A percentile compares a stretch with the other conserved stretches of the same genome.
Evolutionary conservation across 257 asterid species (phyloP).

Genomic region (Ocimum tenuiflorum): DNA sequence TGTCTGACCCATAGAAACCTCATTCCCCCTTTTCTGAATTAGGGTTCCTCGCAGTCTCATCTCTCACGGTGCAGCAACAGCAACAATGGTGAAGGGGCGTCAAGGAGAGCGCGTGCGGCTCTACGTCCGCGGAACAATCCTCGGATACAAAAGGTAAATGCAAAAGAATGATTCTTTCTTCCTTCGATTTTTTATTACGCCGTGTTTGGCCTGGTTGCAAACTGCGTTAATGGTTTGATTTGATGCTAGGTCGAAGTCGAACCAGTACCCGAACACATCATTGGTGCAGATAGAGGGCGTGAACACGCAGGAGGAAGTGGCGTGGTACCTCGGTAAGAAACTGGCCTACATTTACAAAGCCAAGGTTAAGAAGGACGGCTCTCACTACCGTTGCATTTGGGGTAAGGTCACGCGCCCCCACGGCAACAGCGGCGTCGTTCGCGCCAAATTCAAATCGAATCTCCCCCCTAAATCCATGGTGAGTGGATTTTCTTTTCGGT

Average conservation of each 20-base stretch:
- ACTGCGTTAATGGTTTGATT: slow-evolving; percentile 2
- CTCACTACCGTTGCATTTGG: slow-evolving; percentile 96
- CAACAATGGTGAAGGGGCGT: slow-evolving; percentile 32
- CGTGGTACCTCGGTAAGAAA: slow-evolving; percentile 63
- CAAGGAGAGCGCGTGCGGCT: slow-evolving; percentile 34
- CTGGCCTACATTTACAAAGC: slow-evolving; percentile 68
- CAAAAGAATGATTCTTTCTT: no score
- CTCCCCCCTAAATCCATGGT: slow-evolving; percentile 64
- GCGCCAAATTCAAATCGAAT: slow-evolving; percentile 64
- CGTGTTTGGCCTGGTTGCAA: neutral
- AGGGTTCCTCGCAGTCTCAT: no score
- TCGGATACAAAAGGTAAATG: slow-evolving; percentile 56
- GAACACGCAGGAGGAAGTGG: slow-evolving; percentile 61
- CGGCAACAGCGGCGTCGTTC: slow-evolving; percentile 67
- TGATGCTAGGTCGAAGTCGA: slow-evolving; percentile 53
- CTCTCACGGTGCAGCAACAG: no score
- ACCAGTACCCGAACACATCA: slow-evolving; percentile 85
- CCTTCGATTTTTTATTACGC: neutral
- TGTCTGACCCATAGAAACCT: no score
- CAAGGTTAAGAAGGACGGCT: slow-evolving; percentile 57
- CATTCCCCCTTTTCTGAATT: no score
- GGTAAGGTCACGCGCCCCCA: slow-evolving; percentile 68
- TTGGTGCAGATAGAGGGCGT: slow-evolving; percentile 66
- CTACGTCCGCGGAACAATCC: slow-evolving; percentile 59
- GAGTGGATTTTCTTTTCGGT: neutral